phyloP scores from a whole-genome alignment of 352 stramenopile species.

The Thraustochytrium sp. region DNA sequence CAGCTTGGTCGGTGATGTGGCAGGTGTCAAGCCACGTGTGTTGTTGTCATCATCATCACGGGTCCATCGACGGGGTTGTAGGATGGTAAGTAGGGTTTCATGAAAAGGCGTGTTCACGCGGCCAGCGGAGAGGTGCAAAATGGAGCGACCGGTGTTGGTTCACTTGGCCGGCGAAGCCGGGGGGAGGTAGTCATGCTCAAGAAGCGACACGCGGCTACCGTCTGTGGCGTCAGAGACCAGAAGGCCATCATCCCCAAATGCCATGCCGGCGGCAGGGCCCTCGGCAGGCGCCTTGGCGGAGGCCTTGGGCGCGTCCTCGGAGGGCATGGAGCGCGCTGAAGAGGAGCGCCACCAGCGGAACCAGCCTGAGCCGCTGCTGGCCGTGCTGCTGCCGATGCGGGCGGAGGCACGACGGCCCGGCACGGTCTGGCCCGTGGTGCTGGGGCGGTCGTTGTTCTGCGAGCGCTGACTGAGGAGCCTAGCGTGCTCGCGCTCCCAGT shows the following conservation, averaged over 20 bases:
- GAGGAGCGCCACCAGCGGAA: neutral
- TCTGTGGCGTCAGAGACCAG: neutral
- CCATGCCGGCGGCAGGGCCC: neutral
- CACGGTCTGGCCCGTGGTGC: neutral
- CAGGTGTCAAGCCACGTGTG: no score
- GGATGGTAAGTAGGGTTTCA: no score
- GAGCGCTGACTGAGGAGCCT: neutral
- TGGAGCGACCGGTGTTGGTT: no score
- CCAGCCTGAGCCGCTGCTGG: neutral
- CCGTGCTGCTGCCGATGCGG: neutral
- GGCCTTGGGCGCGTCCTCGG: neutral
- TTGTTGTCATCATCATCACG: no score
- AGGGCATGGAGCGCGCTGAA: neutral
- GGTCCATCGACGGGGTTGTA: no score
- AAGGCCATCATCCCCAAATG: neutral
- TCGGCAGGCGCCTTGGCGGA: neutral
- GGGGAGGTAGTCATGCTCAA: neutral
- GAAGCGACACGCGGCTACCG: neutral
- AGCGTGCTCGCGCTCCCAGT: slow-evolving; percentile 14
- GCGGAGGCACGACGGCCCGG: neutral
- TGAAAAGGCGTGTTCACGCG: no score
- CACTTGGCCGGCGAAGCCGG: neutral
- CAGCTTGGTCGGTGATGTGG: no score
- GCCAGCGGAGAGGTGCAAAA: no score
- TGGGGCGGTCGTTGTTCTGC: neutral